phyloP scores from a whole-genome alignment of 352 stramenopile genomes.

The Globisporangium iwayamae region DNA sequence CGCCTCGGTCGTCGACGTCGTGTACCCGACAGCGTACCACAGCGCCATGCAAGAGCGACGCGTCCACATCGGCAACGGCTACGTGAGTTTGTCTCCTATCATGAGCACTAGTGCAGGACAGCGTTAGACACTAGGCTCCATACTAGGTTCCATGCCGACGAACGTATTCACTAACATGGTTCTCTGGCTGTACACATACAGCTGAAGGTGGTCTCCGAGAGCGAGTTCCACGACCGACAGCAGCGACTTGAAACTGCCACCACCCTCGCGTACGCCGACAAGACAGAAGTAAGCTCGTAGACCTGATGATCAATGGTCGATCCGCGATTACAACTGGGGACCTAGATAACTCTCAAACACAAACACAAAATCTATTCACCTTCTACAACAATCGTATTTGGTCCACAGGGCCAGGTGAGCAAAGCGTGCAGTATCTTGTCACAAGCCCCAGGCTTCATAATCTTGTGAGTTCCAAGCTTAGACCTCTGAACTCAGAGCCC shows the following conservation, averaged over 20 bases:
- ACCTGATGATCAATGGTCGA: no score
- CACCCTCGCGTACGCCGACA: no score
- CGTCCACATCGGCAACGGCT: conserved; percentile 52
- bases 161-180: background rate
- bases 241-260: background rate
- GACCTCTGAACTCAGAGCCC: background rate
- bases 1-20: conserved; percentile 43
- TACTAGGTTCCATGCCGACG: no score
- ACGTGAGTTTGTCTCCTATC: conserved; percentile 26
- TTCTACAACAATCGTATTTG: no score
- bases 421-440: no score
- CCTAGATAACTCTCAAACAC: no score
- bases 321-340: no score
- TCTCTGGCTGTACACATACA: background rate
- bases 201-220: conserved; percentile 10
- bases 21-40: conserved; percentile 25
- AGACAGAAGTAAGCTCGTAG: background rate
- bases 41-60: conserved; percentile 19
- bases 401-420: no score
- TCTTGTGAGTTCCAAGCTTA: no score
- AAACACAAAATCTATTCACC: no score
- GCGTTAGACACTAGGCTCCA: background rate
- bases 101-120: background rate
- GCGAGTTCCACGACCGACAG: conserved; percentile 1
- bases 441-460: no score